phyloP scores from a whole-genome alignment of 225 moss, liverwort and hornwort species.

The Polytrichum formosum region DNA sequence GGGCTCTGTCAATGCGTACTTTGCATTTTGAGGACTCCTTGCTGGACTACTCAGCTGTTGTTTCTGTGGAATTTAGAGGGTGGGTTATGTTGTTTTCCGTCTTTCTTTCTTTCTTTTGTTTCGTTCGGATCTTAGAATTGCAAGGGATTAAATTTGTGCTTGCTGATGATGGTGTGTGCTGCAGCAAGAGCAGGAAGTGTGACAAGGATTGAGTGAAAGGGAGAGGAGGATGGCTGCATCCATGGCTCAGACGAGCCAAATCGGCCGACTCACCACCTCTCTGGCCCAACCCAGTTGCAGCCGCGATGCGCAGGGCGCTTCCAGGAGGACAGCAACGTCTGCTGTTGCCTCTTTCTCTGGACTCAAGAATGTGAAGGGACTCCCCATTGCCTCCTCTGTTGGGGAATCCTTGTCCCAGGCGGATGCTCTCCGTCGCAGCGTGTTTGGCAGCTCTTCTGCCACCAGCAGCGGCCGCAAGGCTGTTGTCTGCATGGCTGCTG shows the following conservation, averaged over 20 bases:
- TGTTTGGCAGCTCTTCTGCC: conserved; percentile 37
- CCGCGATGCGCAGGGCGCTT: conserved; percentile 27
- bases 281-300: conserved; percentile 21
- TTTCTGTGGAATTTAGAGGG: no score
- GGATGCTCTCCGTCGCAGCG: conserved; percentile 36
- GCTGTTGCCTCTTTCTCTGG: conserved; percentile 29
- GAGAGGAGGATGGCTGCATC: conserved; percentile 36
- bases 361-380: conserved; percentile 28
- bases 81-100: no score
- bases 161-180: no score
- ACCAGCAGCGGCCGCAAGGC: conserved; percentile 43
- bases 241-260: conserved; percentile 36
- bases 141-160: no score
- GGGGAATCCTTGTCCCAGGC: conserved; percentile 22
- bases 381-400: conserved; percentile 25
- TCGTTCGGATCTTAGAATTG: no score
- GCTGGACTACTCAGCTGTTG: no score
- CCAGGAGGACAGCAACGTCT: conserved; percentile 9
- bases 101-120: no score
- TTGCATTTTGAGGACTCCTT: no score
- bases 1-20: no score
- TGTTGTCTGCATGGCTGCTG: conserved; percentile 87
- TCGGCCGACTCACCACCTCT: conserved; percentile 19
- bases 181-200: no score
- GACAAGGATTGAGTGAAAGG: not conserved